Base-by-base conservation (phyloP, 331 rosid genomes). In the Rhamnella rubrinervis region DNA sequence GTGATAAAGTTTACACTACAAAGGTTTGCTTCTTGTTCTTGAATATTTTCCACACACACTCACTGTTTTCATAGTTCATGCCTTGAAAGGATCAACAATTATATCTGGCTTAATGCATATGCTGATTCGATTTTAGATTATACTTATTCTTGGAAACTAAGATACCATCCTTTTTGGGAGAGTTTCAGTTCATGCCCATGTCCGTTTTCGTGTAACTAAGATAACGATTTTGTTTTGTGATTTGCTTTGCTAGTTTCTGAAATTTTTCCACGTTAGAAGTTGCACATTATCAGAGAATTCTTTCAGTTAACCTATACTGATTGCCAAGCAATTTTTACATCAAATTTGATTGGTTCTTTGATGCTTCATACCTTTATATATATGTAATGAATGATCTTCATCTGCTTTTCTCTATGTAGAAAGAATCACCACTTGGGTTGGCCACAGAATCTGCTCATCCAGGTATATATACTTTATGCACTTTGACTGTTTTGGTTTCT, bases 361-460 rank as follows among this genome's bases (percentile, higher is more conserved):
- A 59, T 39, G 38, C n/a, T 67, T 16, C n/a, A 6, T 14, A 35
- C 12, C 46, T 35, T 8, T 37, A 41, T 19, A 19, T 47, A 14
- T 28, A 63, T 20, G 35, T 62, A 2, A 41, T 18, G 0, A 23
- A 5, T 51, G 53, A 40, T 7, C 60, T 38, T 55, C 17, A 31
- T 21, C 57, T 80, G 49, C 7, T 61, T 46, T 65, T 75, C 5
- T 78, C 20, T 28, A 46, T 79, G 80, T 86, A 93, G 98, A 93
- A 84, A 75, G 97, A 93, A 75, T 71, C 97, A 1, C 98, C 98
- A 15, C 58, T 84, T 7, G 96, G 97, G 60, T 55, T 73, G 71
- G 74, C 87, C 37, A 88, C 98, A 4, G 82, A 85, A 59, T 93
- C 97, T 66, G 98, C 98, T 60, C 97, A 91, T 79, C 98, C 97